These are phyloP conservation scores for Talaromyces pinophilus DNA, from an alignment of 2,329 filamentous ascomycete species.

Conservation along the genomic window DNA sequence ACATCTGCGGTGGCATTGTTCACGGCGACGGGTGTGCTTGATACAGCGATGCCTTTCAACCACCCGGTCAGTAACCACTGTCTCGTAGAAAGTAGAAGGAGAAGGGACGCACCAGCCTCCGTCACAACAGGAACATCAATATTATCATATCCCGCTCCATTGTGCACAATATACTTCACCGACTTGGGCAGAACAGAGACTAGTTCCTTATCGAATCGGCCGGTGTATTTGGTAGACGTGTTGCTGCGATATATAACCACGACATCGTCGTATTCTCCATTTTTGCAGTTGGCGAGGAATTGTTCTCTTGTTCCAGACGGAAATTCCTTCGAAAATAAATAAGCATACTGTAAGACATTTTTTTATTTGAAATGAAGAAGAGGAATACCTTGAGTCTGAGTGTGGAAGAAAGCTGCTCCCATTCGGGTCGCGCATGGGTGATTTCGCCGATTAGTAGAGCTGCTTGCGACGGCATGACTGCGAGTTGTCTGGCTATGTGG, in stretches of 20 bases:
- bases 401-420: conserved; percentile 44
- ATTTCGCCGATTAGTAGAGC: conserved; percentile 50
- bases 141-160: conserved; percentile 63
- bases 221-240: conserved; percentile 52
- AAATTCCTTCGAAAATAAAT: conserved; percentile 50
- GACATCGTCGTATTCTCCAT: conserved; percentile 58
- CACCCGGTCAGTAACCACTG: background rate
- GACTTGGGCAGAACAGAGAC: conserved; percentile 48
- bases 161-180: conserved; percentile 55
- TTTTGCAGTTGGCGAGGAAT: conserved; percentile 57
- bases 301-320: conserved; percentile 55
- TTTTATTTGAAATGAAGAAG: background rate
- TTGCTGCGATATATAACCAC: conserved; percentile 62
- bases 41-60: conserved; percentile 41
- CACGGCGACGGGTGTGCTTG: conserved; percentile 50
- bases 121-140: conserved; percentile 59
- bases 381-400: conserved; percentile 43
- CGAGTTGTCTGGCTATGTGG: conserved; percentile 16
- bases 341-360: background rate
- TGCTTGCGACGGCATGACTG: conserved; percentile 39
- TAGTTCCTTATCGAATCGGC: conserved; percentile 53
- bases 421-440: conserved; percentile 46
- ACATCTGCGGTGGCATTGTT: conserved; percentile 52
- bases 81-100: background rate
- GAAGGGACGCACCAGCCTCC: conserved; percentile 36